A percentile compares a stretch with the other conserved stretches of the same genome.
Conservation (phyloP, 495 filamentous ascomycete genomes). For the Hypoxylon rickii region DNA sequence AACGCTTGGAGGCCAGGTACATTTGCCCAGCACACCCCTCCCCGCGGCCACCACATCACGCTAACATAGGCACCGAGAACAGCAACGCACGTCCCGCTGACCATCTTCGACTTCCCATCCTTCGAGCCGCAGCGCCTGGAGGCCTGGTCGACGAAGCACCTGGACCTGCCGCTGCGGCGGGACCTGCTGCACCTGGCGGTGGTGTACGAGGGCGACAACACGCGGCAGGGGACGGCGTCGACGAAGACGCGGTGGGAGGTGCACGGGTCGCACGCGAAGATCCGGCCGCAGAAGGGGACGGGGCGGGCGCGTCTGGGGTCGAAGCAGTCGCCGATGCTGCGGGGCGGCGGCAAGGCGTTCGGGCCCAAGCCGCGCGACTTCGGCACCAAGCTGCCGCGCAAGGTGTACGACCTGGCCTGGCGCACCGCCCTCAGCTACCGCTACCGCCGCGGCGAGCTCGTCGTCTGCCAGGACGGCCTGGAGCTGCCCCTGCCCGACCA, state of each 20-base stretch:
- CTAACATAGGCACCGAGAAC: conserved; percentile 28
- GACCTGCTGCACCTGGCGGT: conserved; percentile 94
- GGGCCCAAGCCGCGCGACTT: conserved; percentile 92
- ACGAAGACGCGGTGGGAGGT: conserved; percentile 86
- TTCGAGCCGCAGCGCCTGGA: conserved; percentile 84
- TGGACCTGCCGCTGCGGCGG: conserved; percentile 81
- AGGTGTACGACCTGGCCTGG: conserved; percentile 96
- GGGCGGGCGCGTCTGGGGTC: conserved; percentile 79
- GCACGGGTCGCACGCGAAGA: conserved; percentile 76
- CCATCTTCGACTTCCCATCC: conserved; percentile 86
- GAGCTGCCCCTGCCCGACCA: conserved; percentile 59
- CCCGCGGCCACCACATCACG: conserved; percentile 28
- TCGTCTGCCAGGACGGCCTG: conserved; percentile 76
- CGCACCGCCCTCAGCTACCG: conserved; percentile 91
- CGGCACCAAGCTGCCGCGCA: conserved; percentile 75
- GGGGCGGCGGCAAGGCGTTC: conserved; percentile 82
- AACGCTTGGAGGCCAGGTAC: conserved; percentile 37
- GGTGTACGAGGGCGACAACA: conserved; percentile 87
- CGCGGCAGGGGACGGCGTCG: conserved; percentile 83
- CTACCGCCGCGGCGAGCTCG: conserved; percentile 81
- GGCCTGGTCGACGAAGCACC: conserved; percentile 77
- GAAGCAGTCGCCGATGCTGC: conserved; percentile 79
- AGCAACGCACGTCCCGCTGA: conserved; percentile 70
- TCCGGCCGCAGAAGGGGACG: conserved; percentile 82
- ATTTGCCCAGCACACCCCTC: conserved; percentile 15